These are phyloP conservation scores for Tylopilus subfusipes DNA, from an alignment of 768 basidiomycete genomes.

Conservation along the genomic window DNA sequence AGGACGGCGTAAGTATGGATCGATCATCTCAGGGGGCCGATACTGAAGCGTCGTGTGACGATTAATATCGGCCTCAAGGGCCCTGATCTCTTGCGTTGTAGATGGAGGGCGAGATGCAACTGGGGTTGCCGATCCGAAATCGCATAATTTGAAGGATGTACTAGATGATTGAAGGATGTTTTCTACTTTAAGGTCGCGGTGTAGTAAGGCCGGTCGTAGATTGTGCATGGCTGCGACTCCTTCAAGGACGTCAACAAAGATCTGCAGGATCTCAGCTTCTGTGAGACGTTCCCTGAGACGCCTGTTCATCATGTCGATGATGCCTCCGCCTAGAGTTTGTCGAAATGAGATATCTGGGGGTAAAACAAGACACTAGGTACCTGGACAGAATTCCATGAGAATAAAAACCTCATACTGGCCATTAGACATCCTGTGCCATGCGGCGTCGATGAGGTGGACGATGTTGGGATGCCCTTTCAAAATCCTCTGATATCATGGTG, in stretches of 20 bases:
- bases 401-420: constrained; percentile 95
- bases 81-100: constrained; percentile 79
- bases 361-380: constrained; percentile 38
- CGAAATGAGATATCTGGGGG: constrained; percentile 8
- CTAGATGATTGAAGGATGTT: constrained; percentile 90
- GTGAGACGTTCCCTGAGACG: constrained; percentile 91
- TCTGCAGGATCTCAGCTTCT: constrained; percentile 94
- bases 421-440: constrained; percentile 80
- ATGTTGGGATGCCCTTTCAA: constrained; percentile 93
- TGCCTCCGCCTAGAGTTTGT: constrained; percentile 73
- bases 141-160: constrained; percentile 91
- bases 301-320: constrained; percentile 99
- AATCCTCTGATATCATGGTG: constrained; percentile 57
- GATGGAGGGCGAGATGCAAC: constrained; percentile 69
- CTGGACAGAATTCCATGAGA: constrained; percentile 96
- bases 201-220: constrained; percentile 82
- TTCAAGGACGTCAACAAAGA: constrained; percentile 97
- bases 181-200: constrained; percentile 98
- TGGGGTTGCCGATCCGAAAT: constrained; percentile 90
- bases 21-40: constrained; percentile 98
- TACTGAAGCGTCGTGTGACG: constrained; percentile 96
- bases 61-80: constrained; percentile 87
- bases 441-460: constrained; percentile 93
- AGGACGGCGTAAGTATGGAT: constrained; percentile 76
- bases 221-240: constrained; percentile 97